Evolutionary conservation across 441 rosid species (phyloP), one percentile per base, ranked within the genome.

Genomic region (Brassica balearica): DNA sequence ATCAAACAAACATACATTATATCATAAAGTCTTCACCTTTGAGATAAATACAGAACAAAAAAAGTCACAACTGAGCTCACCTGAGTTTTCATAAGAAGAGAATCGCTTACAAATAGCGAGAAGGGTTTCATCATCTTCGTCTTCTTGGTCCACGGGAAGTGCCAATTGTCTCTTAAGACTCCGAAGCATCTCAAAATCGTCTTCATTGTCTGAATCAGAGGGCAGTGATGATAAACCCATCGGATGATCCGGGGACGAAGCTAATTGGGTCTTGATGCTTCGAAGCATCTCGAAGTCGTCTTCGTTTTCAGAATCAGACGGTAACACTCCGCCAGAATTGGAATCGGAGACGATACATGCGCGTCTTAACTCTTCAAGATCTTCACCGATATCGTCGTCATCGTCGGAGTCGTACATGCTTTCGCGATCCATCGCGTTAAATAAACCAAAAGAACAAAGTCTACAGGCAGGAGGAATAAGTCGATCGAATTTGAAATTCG

Each of bases 321-420:
- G 77, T 12, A 22, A 69, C 14, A 1, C 46, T 65, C 63, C 23
- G 60, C 67, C 62, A 11, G n/a, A 43, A 43, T 12, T 46, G 53
- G 53, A 46, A 46, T 12, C 94, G 22, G 89, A 32, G 22, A 85
- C 53, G 5, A 81, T 68, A 81, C 92, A 92, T 14, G 98, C 97
- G 48, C 81, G 88, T 76, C 91, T 79, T 61, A 92, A 76, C 11
- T 92, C 97, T 69, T 94, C 94, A 78, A 92, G 74, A 78, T 90
- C 97, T 56, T 88, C 93, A 4, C 80, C 81, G 22, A 92, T 89
- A 6, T 8, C 41, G 9, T 73, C 88, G 51, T 72, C 77, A 61
- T 11, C 68, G 15, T 68, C 63, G 43, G 56, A 14, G 12, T 66
- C 65, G 77, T 46, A 70, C 8, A 55, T 14, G 15, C 62, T 63